These are phyloP conservation scores for Rubia yunnanensis DNA, from an alignment of 257 asterid species.

Conservation along the genomic window DNA sequence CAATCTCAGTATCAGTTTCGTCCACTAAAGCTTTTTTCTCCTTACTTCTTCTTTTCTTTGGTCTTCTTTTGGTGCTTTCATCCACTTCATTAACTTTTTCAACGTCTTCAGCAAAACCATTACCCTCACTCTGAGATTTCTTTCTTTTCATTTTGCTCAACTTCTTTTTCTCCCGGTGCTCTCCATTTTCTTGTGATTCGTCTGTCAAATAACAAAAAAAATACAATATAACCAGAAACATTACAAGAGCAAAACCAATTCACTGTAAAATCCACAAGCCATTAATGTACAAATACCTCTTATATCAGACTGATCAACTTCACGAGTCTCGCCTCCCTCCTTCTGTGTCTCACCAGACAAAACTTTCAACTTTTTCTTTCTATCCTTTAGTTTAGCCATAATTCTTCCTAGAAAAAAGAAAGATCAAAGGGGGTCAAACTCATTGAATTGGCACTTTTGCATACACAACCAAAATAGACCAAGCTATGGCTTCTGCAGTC, in stretches of 20 bases:
- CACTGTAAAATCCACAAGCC: not conserved
- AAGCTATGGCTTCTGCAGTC: not conserved
- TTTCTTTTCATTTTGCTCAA: conserved; percentile 32
- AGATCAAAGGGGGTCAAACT: not conserved
- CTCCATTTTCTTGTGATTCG: conserved; percentile 16
- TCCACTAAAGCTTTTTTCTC: conserved; percentile 12
- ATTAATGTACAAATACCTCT: conserved; percentile 20
- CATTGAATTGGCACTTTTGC: not conserved
- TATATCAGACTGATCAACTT: conserved; percentile 12
- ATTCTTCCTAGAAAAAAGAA: conserved; percentile 11
- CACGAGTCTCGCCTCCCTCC: conserved; percentile 13
- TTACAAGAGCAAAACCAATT: conserved; percentile 1
- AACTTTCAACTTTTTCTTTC: conserved; percentile 20
- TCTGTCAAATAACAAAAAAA: conserved; percentile 21
- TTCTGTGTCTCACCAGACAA: conserved; percentile 12
- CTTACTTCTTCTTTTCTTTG: conserved; percentile 34
- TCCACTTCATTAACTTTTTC: conserved; percentile 15
- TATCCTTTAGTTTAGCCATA: conserved; percentile 9
- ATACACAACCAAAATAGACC: not conserved
- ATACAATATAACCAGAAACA: not conserved
- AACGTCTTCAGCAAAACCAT: conserved; percentile 15
- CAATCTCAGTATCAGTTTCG: conserved; percentile 15
- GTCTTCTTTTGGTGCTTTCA: conserved; percentile 23
- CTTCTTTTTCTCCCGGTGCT: conserved; percentile 23
- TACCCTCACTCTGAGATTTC: conserved; percentile 18